Base-by-base conservation (phyloP, 2,329 filamentous ascomycete species). In the Botrytis fabae region DNA sequence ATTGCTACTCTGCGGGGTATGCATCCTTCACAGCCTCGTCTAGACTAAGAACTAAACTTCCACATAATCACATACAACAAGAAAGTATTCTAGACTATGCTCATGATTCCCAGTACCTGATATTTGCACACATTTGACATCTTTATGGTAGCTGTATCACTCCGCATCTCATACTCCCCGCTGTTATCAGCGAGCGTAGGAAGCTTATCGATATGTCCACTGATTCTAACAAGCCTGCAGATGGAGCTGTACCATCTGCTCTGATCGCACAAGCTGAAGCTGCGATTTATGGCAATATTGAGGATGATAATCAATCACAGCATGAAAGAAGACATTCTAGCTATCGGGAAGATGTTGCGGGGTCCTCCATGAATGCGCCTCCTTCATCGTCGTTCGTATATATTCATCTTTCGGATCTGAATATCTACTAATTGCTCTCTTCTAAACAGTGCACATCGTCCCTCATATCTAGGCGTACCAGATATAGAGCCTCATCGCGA, bases 251-350 rank as follows among this genome's bases (percentile, higher is more conserved):
- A 2, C 78, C 79, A 54, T 66, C 74, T 25, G 73, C 74, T 18
- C 66, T 80, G 32, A 79, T 81, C 68, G 78, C 78, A 22, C 79
- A 80, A 74, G 79, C 79, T 42, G 77, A 81, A 74, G 78, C 79
- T 66, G 80, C 79, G 1, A 80, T 80, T 18, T 73, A 77, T 62
- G 79, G 77, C 22, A 79, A 78, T 70, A 71, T 77, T 32, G 76
- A 78, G 54, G 73, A 75, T 18, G 71, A 70, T 40, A 71, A 70
- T 14, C 62, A 44, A 59, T 44, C 60, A 59, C 40, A 44, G 61
- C 70, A 72, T 63, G 54, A 75, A 20, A 70, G 72, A 51, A 69
- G 71, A 38, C 65, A 60, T 16, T 35, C 70, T 16, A 72, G 62
- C 20, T 28, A 72, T 42, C 70, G 48, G 28, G 70, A 42, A n/a